Evolutionary conservation across 805 yeast species (phyloP).

Genomic region (Vanderwaltozyma yarrowii): DNA sequence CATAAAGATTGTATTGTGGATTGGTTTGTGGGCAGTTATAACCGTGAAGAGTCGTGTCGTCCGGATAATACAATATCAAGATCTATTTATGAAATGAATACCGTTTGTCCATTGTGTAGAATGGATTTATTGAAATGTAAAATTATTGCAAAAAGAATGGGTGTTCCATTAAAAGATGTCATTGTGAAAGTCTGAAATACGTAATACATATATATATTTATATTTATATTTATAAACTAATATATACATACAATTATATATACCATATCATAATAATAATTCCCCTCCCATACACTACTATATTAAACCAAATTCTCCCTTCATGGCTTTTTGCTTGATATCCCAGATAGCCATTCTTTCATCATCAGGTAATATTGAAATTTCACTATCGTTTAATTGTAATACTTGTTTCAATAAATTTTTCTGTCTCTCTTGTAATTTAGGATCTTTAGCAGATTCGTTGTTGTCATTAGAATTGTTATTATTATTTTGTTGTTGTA

Average conservation of each 20-base stretch:
- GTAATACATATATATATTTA: background rate
- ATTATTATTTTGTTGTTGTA: conserved; percentile 21
- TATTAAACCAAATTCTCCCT: conserved; percentile 25
- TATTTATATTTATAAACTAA: background rate
- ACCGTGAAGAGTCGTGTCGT: too few relatives aligned
- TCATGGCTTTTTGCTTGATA: conserved; percentile 27
- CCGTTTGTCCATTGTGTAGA: too few relatives aligned
- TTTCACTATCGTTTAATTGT: conserved; percentile 41
- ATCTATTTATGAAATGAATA: too few relatives aligned
- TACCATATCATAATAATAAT: background rate
- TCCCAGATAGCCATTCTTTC: conserved; percentile 35
- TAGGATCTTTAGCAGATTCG: conserved; percentile 10
- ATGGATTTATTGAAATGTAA: too few relatives aligned
- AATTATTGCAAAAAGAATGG: too few relatives aligned
- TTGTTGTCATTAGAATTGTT: conserved; percentile 11
- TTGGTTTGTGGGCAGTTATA: too few relatives aligned
- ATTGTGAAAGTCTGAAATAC: background rate
- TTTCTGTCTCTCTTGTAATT: conserved; percentile 30
- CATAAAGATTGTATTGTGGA: too few relatives aligned
- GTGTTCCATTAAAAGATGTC: too few relatives aligned
- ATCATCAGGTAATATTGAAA: conserved; percentile 39
- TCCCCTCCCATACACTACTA: background rate
- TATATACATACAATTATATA: background rate
- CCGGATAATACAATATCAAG: too few relatives aligned
- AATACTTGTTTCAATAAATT: conserved; percentile 41